Conservation (phyloP, 345 rosid species). For the Salix udensis region DNA sequence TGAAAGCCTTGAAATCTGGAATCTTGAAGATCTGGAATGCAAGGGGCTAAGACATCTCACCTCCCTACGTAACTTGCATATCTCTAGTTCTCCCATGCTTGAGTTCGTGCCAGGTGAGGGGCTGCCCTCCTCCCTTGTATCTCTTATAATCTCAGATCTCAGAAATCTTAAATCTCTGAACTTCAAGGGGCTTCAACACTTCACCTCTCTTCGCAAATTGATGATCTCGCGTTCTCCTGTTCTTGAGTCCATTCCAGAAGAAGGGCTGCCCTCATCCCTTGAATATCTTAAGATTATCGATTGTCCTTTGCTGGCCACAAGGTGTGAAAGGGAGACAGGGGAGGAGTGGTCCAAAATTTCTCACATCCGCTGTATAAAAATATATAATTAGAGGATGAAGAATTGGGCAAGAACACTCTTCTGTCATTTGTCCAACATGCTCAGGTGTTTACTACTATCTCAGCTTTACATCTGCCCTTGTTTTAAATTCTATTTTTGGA, state of each 20-base stretch:
- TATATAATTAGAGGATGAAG: not conserved
- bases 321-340: not conserved
- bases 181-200: not conserved
- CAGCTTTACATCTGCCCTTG: not conserved
- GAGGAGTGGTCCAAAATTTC: constrained; percentile 8
- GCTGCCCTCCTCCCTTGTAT: no score
- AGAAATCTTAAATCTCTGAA: not conserved
- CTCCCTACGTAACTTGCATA: no score
- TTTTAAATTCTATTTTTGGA: not conserved
- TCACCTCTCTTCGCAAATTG: not conserved
- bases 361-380: not conserved
- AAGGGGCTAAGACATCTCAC: no score
- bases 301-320: not conserved
- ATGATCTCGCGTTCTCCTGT: not conserved
- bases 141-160: no score
- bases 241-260: not conserved
- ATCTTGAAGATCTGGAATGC: not conserved
- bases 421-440: no score
- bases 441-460: not conserved
- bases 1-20: not conserved
- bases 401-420: no score
- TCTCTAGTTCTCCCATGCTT: no score
- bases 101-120: no score
- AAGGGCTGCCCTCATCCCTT: not conserved
- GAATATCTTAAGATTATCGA: not conserved